Evolutionary conservation across 1,284 basidiomycete genomes (phyloP), one percentile per base, ranked within the genome.

Genomic region (Pterulicium gracile): DNA sequence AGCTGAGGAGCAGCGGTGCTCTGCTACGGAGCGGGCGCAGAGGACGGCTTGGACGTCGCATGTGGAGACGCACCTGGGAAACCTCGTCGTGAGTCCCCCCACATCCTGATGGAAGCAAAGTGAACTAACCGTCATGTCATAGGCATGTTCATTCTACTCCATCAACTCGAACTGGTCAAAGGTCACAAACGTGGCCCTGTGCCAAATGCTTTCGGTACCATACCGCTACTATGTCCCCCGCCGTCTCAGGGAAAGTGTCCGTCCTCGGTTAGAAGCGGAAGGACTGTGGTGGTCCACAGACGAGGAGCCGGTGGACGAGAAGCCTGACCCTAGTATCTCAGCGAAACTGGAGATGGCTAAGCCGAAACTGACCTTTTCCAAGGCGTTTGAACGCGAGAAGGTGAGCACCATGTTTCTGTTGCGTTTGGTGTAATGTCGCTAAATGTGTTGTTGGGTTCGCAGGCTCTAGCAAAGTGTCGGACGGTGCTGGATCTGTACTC

Each of bases 161-260:
- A 62, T 75, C 22, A 61, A 72, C 27, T 64, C 65, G 32, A 89
- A 89, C 53, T 88, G 81, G 70, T 62, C 57, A 51, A 63, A 64
- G 7, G 54, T 82, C 44, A 81, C 73, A 2, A 69, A 70, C 43
- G 72, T 71, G 2, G 61, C 69, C 0, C 62, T 88, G 22, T 73
- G 70, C 1, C 68, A 72, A 12, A 61, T 78, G 51, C 74, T 85
- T 47, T 70, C 77, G 13, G 49, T 81, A 2, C 86, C 84, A 1
- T 81, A 83, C 52, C 70, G 75, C 3, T 88, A 86, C 57, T 89
- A 81, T 54, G 72, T 86, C 1, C 80, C 85, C 0, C 57, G 60
- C 4, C 73, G 84, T 14, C 70, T 88, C 40, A 73, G 83, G 21
- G 65, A 72, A 21, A 59, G 68, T 5, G 72, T 80, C 51, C 68